Base-by-base conservation (phyloP, 192 early-diverging fungal genomes). In the Lunasporangiospora selenospora region DNA sequence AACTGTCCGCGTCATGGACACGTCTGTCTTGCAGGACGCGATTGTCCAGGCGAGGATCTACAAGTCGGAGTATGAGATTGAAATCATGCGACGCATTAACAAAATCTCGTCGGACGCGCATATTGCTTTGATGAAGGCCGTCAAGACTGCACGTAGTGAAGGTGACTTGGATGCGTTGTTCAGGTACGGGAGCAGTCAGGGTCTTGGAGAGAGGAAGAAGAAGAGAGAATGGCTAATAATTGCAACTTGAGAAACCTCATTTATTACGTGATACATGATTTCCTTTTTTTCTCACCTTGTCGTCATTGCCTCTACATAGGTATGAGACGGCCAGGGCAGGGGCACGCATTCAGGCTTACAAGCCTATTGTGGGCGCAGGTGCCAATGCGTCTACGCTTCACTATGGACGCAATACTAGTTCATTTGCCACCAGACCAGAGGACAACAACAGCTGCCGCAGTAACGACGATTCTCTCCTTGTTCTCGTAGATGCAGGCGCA, bases 401-500 rank as follows among this genome's bases (percentile, higher is more conserved):
- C 75, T 95, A 96, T 65, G 87, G 84, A n/a, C 78, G 85, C 58
- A 93, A 95, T 70, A 84, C 73, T 77, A 89, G 37, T 67, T 75
- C 46, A 27, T 88, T 44, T n/a, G n/a, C n/a, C n/a, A n/a, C n/a
- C n/a, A n/a, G n/a, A n/a, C n/a, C n/a, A n/a, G n/a, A n/a, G n/a
- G n/a, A n/a, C n/a, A n/a, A n/a, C n/a, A n/a, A n/a, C n/a, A n/a
- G n/a, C n/a, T n/a, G n/a, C n/a, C n/a, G n/a, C 58, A 75, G 53
- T 59, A 58, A 32, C 63, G 71, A 18, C 54, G 46, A 31, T 42
- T 49, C 58, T 39, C 67, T 47, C 54, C 75, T 76, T 57, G 81
- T 34, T 67, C 91, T 98, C 45, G 87, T 96, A 15, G 96, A 98
- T 65, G 94, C 94, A 18, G 93, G 94, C 21, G 91, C 89, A 48